phyloP scores from a whole-genome alignment of 352 stramenopile species.

The Lagenidium giganteum region DNA sequence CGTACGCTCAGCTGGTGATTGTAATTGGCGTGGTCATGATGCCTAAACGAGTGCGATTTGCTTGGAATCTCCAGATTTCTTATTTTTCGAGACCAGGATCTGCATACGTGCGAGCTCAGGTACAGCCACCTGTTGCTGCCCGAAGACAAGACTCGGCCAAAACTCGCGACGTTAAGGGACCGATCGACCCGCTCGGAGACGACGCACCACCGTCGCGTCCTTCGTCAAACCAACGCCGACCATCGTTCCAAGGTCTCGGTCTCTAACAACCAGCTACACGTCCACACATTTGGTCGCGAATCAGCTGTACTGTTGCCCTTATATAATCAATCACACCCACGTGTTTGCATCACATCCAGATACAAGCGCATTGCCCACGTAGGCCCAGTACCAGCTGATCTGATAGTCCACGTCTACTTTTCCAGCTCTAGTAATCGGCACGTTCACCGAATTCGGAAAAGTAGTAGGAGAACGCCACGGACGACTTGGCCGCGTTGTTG shows the following conservation, averaged over 20 bases:
- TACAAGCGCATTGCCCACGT: no score
- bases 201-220: conserved; percentile 25
- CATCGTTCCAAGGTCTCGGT: conserved; percentile 53
- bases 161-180: conserved; percentile 25
- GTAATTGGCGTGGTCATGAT: background rate
- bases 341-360: no score
- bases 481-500: conserved; percentile 40
- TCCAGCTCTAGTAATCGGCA: conserved; percentile 23
- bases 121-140: conserved; percentile 33
- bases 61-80: conserved; percentile 39
- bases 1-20: conserved; percentile 1
- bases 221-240: conserved; percentile 48
- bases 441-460: conserved; percentile 72
- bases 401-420: background rate
- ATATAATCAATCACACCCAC: background rate
- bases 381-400: no score
- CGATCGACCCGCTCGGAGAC: conserved; percentile 59
- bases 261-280: conserved; percentile 20
- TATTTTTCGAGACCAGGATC: conserved; percentile 72
- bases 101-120: conserved; percentile 59
- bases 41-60: no score
- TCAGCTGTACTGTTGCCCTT: conserved; percentile 2
- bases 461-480: conserved; percentile 64
- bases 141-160: conserved; percentile 52
- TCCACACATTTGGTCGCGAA: conserved; percentile 1